Conservation (phyloP, 2,329 filamentous ascomycete genomes). For the Stagonosporopsis cucurbitacearum region DNA sequence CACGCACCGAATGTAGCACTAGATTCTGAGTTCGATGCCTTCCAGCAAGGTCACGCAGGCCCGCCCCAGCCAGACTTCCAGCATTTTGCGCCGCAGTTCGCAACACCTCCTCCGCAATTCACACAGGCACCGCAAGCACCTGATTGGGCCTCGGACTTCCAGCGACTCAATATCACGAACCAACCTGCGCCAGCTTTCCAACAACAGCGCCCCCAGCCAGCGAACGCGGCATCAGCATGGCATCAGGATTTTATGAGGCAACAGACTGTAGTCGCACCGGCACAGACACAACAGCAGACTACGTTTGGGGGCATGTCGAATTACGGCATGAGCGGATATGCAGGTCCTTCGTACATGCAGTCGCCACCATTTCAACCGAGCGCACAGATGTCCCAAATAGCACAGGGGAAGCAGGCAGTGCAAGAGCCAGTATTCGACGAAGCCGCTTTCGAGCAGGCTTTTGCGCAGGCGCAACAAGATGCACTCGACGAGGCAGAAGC, state of each 20-base stretch:
- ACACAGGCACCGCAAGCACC: constrained; percentile 45
- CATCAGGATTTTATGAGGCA: constrained; percentile 65
- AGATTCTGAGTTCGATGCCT: constrained; percentile 73
- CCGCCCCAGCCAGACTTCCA: constrained; percentile 50
- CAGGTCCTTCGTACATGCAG: constrained; percentile 38
- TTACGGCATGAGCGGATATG: constrained; percentile 37
- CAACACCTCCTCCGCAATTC: constrained; percentile 48
- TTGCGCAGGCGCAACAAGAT: constrained; percentile 56
- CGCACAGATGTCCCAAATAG: constrained; percentile 29
- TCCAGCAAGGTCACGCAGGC: constrained; percentile 61
- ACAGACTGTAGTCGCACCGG: constrained; percentile 44
- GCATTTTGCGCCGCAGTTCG: constrained; percentile 43
- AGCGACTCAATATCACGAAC: constrained; percentile 53
- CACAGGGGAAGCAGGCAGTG: constrained; percentile 44
- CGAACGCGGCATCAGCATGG: constrained; percentile 56
- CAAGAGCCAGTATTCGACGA: constrained; percentile 58
- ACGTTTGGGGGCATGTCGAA: constrained; percentile 37
- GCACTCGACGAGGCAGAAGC: constrained; percentile 37
- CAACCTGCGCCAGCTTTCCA: constrained; percentile 54
- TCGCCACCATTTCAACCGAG: constrained; percentile 24
- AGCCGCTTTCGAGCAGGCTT: constrained; percentile 62
- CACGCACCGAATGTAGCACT: constrained; percentile 60
- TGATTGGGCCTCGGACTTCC: constrained; percentile 59
- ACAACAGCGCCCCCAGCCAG: constrained; percentile 51
- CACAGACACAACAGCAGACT: constrained; percentile 34